Percentiles rank a stretch among this genome's conserved stretches.
Evolutionary conservation across 73 alveolate species (phyloP).

Genomic region (Paraurostyla sp.): DNA sequence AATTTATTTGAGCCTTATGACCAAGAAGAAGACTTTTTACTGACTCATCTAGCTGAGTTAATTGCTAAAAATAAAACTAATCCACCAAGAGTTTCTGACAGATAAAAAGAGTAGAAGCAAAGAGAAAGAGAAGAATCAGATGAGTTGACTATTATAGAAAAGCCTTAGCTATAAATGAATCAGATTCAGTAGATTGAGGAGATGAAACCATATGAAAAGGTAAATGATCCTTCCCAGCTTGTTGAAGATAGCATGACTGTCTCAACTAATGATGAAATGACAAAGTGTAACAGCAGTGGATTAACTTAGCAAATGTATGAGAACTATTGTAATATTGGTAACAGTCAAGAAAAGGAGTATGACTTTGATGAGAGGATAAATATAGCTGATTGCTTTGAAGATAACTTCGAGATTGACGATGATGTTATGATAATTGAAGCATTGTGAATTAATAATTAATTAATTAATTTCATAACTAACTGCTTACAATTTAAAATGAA

Average conservation of each 20-base stretch:
- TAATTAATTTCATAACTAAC: too few relatives aligned
- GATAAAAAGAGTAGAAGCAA: too few relatives aligned
- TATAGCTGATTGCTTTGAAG: constrained; percentile 8
- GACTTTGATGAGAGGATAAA: neutral
- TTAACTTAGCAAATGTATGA: neutral
- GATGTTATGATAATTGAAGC: constrained; percentile 21
- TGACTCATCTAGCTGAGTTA: neutral
- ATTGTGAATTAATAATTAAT: too few relatives aligned
- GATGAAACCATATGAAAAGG: neutral
- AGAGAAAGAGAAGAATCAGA: too few relatives aligned
- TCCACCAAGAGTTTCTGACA: neutral
- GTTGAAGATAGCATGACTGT: neutral
- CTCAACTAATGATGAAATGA: neutral
- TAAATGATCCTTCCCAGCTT: neutral
- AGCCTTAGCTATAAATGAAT: too few relatives aligned
- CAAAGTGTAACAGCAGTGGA: too few relatives aligned
- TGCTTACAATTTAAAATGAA: too few relatives aligned
- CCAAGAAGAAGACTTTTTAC: neutral
- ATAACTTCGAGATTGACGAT: neutral
- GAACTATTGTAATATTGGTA: neutral
- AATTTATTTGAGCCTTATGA: neutral
- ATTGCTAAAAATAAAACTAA: neutral
- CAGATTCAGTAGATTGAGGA: neutral
- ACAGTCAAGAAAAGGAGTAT: neutral
- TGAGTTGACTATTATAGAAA: too few relatives aligned